phyloP scores from a whole-genome alignment of 2,329 filamentous ascomycete genomes.

The Fusarium graminum region DNA sequence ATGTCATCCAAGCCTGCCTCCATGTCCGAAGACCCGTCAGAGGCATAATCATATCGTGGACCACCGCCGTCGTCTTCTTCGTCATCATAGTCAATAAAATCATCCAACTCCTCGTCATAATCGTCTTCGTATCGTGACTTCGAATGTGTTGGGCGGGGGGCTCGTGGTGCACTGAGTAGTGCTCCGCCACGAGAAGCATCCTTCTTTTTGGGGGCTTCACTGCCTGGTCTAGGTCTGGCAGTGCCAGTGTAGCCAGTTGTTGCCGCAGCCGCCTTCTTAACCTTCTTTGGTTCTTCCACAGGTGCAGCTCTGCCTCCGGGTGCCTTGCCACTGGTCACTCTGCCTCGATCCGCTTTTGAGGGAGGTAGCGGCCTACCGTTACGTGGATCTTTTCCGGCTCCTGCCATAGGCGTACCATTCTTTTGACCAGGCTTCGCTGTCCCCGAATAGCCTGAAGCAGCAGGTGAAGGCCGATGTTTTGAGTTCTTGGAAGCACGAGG shows the following conservation, averaged over 20 bases:
- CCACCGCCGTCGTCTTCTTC: constrained; percentile 62
- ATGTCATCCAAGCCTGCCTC: constrained; percentile 81
- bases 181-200: constrained; percentile 57
- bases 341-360: constrained; percentile 40
- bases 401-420: constrained; percentile 45
- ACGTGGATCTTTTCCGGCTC: constrained; percentile 40
- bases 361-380: constrained; percentile 38
- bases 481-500: constrained; percentile 42
- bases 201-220: constrained; percentile 51
- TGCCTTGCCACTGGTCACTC: constrained; percentile 41
- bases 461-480: constrained; percentile 31
- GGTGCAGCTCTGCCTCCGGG: constrained; percentile 27
- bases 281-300: constrained; percentile 64
- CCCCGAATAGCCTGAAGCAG: constrained; percentile 50
- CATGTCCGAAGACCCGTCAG: constrained; percentile 80
- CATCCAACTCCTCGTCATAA: constrained; percentile 73
- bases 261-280: constrained; percentile 72
- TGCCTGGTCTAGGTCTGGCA: constrained; percentile 67
- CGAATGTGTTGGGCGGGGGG: constrained; percentile 48
- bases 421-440: constrained; percentile 50
- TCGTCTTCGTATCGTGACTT: constrained; percentile 66
- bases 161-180: constrained; percentile 53
- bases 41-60: constrained; percentile 67
- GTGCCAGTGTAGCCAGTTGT: constrained; percentile 76
- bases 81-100: constrained; percentile 73